Conservation (phyloP, 345 rosid species). For the Noccaea caerulescens region DNA sequence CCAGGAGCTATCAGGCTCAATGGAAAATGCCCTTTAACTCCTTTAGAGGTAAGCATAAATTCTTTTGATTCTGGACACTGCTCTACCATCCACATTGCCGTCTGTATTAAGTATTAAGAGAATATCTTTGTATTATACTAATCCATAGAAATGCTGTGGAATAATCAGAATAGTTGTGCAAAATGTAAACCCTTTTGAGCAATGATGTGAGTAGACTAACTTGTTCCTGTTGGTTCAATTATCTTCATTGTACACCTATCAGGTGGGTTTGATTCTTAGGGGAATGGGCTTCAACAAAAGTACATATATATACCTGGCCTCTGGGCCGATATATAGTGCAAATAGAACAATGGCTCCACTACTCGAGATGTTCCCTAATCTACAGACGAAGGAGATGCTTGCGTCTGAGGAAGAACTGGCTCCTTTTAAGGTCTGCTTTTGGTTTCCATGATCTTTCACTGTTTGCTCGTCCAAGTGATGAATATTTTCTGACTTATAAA, state of each 20-base stretch:
- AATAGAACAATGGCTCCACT: conserved; percentile 92
- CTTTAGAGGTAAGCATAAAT: conserved; percentile 72
- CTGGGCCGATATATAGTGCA: conserved; percentile 85
- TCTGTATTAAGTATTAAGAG: neutral
- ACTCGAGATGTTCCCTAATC: conserved; percentile 92
- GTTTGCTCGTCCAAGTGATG: conserved; percentile 4
- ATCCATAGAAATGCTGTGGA: conserved; percentile 8
- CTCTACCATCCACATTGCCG: neutral
- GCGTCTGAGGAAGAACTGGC: conserved; percentile 83
- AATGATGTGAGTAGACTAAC: conserved; percentile 14
- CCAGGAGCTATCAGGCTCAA: conserved; percentile 95
- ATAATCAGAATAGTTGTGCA: neutral
- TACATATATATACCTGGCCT: conserved; percentile 81
- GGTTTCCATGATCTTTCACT: conserved; percentile 27
- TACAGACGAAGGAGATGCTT: conserved; percentile 86
- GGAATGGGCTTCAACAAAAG: conserved; percentile 96
- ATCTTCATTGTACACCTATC: conserved; percentile 30
- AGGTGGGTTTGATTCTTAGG: conserved; percentile 99
- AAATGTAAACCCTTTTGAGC: conserved; percentile 18
- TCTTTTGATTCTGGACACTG: neutral
- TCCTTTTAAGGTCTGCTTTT: conserved; percentile 61
- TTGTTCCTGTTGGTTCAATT: neutral
- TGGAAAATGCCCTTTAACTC: conserved; percentile 96
- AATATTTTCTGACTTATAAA: conserved; percentile 34
- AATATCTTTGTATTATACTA: neutral